Evolutionary conservation across 352 stramenopile species (phyloP).

Genomic region (Phytophthora fragariae): DNA sequence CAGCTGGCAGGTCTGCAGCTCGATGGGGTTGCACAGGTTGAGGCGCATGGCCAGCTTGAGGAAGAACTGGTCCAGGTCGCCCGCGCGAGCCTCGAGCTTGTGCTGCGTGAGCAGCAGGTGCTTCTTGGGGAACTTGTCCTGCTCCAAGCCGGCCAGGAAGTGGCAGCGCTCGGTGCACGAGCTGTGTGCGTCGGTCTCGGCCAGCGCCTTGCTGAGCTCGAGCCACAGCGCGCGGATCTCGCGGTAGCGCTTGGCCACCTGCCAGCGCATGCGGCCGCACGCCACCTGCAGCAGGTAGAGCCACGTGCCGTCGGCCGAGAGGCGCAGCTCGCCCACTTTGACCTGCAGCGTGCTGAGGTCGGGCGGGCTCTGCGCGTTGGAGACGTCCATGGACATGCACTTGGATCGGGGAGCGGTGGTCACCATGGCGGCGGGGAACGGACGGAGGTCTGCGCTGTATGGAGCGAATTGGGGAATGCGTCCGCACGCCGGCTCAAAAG

Average conservation of each 20-base stretch:
- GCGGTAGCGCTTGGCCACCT: constrained; percentile 69
- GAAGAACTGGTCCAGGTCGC: constrained; percentile 69
- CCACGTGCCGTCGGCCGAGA: constrained; percentile 67
- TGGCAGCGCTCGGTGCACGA: constrained; percentile 67
- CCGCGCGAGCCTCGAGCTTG: constrained; percentile 60
- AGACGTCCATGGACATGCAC: constrained; percentile 36
- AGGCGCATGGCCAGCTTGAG: constrained; percentile 71
- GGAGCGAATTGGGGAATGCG: constrained; percentile 30
- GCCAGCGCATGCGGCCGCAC: constrained; percentile 57
- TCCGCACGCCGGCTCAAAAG: constrained; percentile 14
- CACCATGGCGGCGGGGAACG: constrained; percentile 16
- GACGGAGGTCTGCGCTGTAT: constrained; percentile 8
- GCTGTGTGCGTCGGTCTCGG: constrained; percentile 25
- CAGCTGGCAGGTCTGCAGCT: constrained; percentile 53
- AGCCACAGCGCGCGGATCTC: constrained; percentile 80
- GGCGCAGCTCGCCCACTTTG: constrained; percentile 61
- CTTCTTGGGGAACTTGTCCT: constrained; percentile 84
- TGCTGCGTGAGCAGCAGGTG: constrained; percentile 73
- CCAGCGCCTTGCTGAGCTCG: constrained; percentile 47
- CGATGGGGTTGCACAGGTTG: constrained; percentile 62
- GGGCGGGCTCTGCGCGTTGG: constrained; percentile 2
- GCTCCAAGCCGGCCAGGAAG: constrained; percentile 70
- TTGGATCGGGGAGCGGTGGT: constrained; percentile 30
- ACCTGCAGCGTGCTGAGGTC: constrained; percentile 69
- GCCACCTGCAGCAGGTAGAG: constrained; percentile 72